These are phyloP conservation scores for Lindgomyces ingoldianus DNA, from an alignment of 495 filamentous ascomycete species.

Conservation along the genomic window DNA sequence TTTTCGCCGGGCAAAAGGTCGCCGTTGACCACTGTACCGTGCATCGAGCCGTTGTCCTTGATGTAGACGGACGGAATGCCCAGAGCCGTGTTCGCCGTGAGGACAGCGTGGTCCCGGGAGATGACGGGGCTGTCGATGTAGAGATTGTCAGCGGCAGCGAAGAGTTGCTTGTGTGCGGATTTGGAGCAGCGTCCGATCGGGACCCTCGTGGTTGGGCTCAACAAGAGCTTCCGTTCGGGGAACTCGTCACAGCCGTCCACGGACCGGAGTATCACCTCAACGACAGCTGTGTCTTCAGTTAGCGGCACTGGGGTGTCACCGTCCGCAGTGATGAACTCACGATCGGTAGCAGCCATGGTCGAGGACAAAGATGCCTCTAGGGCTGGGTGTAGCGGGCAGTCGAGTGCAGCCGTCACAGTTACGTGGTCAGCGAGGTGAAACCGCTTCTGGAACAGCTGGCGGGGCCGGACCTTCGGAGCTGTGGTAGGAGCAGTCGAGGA, in stretches of 20 bases:
- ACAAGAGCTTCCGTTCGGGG: slow-evolving; percentile 24
- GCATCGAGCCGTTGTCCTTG: slow-evolving; percentile 33
- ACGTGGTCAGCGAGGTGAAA: not conserved
- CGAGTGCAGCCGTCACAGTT: too few relatives aligned
- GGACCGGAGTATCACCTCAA: slow-evolving; percentile 26
- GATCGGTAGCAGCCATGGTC: not conserved
- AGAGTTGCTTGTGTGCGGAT: slow-evolving; percentile 52
- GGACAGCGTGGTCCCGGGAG: slow-evolving; percentile 72
- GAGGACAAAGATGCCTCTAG: not conserved
- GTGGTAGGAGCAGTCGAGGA: not conserved
- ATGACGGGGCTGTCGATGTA: slow-evolving; percentile 82
- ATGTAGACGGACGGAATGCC: slow-evolving; percentile 26
- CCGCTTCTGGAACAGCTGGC: not conserved
- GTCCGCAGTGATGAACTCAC: not conserved
- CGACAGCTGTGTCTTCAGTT: slow-evolving; percentile 3
- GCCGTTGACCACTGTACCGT: slow-evolving; percentile 35
- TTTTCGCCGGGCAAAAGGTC: slow-evolving; percentile 1
- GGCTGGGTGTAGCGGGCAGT: too few relatives aligned
- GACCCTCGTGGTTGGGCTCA: slow-evolving; percentile 28
- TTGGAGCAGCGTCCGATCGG: slow-evolving; percentile 64
- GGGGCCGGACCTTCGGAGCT: not conserved
- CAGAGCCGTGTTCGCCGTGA: slow-evolving; percentile 40
- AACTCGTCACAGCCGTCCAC: slow-evolving; percentile 28
- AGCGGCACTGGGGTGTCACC: not conserved
- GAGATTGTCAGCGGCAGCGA: slow-evolving; percentile 59